Percentiles rank a stretch among this genome's conserved stretches.
Conservation (phyloP, 495 filamentous ascomycete genomes). For the Cercophora newfieldiana region DNA sequence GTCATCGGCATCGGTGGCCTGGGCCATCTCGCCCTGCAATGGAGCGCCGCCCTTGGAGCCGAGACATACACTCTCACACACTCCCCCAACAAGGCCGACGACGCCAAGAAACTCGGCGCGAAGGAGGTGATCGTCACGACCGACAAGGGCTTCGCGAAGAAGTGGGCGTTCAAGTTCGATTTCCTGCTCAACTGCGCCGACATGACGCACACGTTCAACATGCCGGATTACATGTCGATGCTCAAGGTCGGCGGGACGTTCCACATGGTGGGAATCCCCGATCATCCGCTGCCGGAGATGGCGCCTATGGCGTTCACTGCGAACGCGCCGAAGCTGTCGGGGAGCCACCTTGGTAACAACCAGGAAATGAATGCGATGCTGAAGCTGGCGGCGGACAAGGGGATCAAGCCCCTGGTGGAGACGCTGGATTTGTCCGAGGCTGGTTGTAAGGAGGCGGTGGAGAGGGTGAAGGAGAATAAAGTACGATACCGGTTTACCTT, state of each 20-base stretch:
- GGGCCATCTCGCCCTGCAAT: conserved; percentile 66
- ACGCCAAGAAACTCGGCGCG: conserved; percentile 63
- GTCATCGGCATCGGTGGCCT: conserved; percentile 73
- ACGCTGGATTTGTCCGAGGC: conserved; percentile 66
- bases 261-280: conserved; percentile 72
- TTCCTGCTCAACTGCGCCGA: conserved; percentile 74
- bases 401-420: conserved; percentile 70
- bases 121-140: conserved; percentile 65
- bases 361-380: conserved; percentile 74
- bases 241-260: conserved; percentile 71
- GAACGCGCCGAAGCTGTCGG: conserved; percentile 65
- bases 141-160: conserved; percentile 64
- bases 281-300: conserved; percentile 62
- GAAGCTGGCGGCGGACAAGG: conserved; percentile 72
- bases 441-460: conserved; percentile 70
- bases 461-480: conserved; percentile 66
- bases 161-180: conserved; percentile 63
- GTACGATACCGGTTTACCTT: conserved; percentile 55
- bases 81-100: conserved; percentile 55
- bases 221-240: conserved; percentile 62
- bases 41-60: conserved; percentile 64
- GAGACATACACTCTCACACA: conserved; percentile 68
- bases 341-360: conserved; percentile 69
- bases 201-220: conserved; percentile 65
- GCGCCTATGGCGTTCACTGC: conserved; percentile 61